Evolutionary conservation across 768 basidiomycete genomes (phyloP), one percentile per base, ranked within the genome.

Genomic region (Macrolepiota albuminosa): DNA sequence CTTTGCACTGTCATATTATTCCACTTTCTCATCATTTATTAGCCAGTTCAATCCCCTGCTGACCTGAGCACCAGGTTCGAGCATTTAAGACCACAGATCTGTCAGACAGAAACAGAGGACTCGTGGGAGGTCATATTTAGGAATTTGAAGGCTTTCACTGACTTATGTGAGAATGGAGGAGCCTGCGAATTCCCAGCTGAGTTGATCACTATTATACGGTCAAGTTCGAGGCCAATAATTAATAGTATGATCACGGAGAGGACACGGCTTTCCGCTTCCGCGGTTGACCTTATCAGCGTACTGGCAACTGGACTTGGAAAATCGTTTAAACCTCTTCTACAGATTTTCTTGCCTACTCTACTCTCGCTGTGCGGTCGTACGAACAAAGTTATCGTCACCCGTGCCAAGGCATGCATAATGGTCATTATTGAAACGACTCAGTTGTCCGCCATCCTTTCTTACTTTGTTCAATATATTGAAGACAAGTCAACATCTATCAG

Each of bases 331-430:
- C 80, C 84, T 2, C 76, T 93, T 24, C 71, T 91, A 7, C 71
- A 81, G n/a, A 68, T 85, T 13, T 86, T 89, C 66, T 64, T 93
- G 46, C 92, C 91, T 0, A 73, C 84, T 7, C 75, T 95, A 21
- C 75, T 95, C 13, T 72, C 75, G 1, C 73, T 92, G 26, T 91
- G 89, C 63, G 78, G 83, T 18, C 84, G 90, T 24, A 80, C 91
- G 21, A 93, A 89, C 78, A 94, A 92, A 71, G 83, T 94, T 50
- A 83, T 89, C 66, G 73, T 85, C 64, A 80, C 77, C 46, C 87
- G 91, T 36, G 87, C 89, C 1, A 82, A 79, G 61, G 68, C 78
- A 0, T 85, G 84, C 64, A 80, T 93, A 46, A 68, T 81, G 45
- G 67, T 78, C 26, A 80, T 92, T 60, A 79, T 93, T 47, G 84